Evolutionary conservation across 768 basidiomycete genomes (phyloP).

Genomic region (Nidula microcarpa): DNA sequence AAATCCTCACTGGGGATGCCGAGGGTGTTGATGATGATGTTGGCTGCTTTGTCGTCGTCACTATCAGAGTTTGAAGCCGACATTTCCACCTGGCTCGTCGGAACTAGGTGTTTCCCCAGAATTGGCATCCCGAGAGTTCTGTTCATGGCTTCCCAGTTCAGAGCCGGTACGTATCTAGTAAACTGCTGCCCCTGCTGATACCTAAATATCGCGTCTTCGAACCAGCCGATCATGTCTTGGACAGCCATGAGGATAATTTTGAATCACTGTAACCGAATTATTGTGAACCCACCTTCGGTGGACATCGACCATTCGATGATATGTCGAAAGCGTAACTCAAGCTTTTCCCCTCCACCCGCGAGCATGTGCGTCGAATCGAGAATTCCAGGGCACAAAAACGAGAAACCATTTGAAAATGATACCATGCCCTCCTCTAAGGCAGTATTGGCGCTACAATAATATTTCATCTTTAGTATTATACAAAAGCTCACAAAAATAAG

Average conservation of each 20-base stretch:
- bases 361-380: conserved; percentile 9
- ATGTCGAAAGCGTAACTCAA: background rate
- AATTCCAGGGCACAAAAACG: conserved; percentile 26
- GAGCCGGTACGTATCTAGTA: too few relatives aligned
- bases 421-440: conserved; percentile 19
- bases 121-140: too few relatives aligned
- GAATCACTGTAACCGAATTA: too few relatives aligned
- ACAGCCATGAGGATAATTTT: conserved; percentile 1
- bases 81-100: too few relatives aligned
- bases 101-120: too few relatives aligned
- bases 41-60: background rate
- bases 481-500: too few relatives aligned
- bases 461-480: too few relatives aligned
- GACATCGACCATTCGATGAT: background rate
- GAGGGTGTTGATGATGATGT: background rate
- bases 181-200: conserved; percentile 15
- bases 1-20: conserved; percentile 22
- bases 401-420: conserved; percentile 22
- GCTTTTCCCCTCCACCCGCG: background rate
- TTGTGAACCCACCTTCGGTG: background rate
- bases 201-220: conserved; percentile 25
- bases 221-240: conserved; percentile 21
- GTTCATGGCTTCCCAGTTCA: too few relatives aligned
- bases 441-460: conserved; percentile 28
- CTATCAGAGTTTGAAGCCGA: conserved; percentile 14